phyloP scores from a whole-genome alignment of 805 yeast genomes.

The Saturnispora silvae region DNA sequence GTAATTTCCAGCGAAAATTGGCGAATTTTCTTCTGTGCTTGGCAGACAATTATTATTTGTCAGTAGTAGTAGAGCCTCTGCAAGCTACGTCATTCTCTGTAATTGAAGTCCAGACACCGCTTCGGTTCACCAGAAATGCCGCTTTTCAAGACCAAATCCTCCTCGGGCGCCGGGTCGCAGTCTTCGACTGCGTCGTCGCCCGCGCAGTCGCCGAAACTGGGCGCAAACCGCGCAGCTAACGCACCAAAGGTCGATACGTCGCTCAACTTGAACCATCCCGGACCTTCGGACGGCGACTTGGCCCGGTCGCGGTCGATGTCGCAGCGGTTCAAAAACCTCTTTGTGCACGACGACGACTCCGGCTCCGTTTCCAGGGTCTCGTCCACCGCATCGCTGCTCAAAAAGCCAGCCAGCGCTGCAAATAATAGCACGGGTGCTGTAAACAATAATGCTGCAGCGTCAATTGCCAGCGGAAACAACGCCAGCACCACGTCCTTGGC shows the following conservation, averaged over 20 bases:
- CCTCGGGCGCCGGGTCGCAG: constrained; percentile 3
- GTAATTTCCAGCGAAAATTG: no score
- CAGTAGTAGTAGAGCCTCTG: no score
- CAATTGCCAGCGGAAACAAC: no score
- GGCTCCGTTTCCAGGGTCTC: constrained; percentile 1
- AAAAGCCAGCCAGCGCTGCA: neutral
- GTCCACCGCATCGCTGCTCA: neutral
- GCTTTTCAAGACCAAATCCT: constrained; percentile 4
- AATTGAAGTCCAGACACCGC: no score
- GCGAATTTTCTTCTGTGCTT: no score
- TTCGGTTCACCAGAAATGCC: constrained; percentile 5
- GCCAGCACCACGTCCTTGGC: no score
- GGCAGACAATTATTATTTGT: no score
- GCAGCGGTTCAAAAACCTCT: constrained; percentile 23
- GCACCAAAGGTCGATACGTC: neutral
- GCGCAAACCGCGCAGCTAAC: constrained; percentile 1
- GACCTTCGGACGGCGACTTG: neutral
- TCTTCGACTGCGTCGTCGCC: constrained; percentile 1
- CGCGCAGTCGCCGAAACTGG: neutral
- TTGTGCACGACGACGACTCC: constrained; percentile 12
- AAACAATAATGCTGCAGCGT: no score
- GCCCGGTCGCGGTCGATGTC: constrained; percentile 23
- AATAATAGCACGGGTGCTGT: neutral
- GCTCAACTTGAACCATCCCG: neutral
- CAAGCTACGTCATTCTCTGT: no score